phyloP scores from a whole-genome alignment of 2,329 filamentous ascomycete genomes.

The Elsinoe ampelina region DNA sequence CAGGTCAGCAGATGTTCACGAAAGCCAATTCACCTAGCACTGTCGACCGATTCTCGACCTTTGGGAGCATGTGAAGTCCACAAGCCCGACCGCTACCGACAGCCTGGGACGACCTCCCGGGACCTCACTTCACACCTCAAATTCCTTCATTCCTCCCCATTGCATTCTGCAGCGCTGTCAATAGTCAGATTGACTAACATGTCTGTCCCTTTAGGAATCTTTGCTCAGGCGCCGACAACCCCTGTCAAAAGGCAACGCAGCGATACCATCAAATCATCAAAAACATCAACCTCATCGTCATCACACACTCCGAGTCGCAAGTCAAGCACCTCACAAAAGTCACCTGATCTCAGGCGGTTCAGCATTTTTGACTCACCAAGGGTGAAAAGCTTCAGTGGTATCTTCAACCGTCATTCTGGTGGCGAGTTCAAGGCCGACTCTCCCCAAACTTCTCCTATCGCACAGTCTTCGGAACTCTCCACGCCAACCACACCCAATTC shows the following conservation, averaged over 20 bases:
- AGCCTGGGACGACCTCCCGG: background rate
- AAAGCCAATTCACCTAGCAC: too few species aligned
- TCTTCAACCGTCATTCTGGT: background rate
- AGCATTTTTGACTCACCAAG: conserved; percentile 3
- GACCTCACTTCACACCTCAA: background rate
- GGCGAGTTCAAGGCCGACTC: background rate
- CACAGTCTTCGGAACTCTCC: background rate
- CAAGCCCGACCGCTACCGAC: background rate
- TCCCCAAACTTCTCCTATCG: background rate
- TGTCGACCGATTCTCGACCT: too few species aligned
- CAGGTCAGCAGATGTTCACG: background rate
- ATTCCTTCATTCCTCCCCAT: background rate
- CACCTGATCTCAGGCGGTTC: conserved; percentile 3
- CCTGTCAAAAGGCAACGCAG: conserved; percentile 3
- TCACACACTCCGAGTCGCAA: background rate
- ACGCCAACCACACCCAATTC: background rate
- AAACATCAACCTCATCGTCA: conserved; percentile 1
- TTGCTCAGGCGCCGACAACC: conserved; percentile 5
- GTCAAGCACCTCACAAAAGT: background rate
- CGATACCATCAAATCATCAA: conserved; percentile 2
- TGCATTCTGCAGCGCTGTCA: background rate
- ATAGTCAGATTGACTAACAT: conserved; percentile 5
- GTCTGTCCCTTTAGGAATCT: conserved; percentile 11
- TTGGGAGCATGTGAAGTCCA: background rate
- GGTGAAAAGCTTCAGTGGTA: background rate